Percentiles rank a stretch among this genome's conserved stretches.
Conservation (phyloP, 441 rosid species). For the Melianthus villosus region DNA sequence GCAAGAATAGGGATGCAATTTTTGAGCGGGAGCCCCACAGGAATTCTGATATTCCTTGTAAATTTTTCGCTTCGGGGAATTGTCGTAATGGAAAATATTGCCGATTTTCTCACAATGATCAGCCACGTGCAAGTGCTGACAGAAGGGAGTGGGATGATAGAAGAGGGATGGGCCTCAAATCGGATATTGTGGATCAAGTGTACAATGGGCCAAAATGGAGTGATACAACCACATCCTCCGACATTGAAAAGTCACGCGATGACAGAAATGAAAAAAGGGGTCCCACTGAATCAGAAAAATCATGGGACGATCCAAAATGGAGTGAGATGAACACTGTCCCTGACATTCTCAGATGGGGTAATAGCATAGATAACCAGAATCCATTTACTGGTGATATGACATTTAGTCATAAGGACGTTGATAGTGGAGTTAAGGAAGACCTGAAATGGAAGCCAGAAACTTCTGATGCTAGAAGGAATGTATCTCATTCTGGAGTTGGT, state of each 20-base stretch:
- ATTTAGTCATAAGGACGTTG: constrained; percentile 14
- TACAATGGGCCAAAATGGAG: constrained; percentile 12
- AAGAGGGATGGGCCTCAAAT: constrained; percentile 20
- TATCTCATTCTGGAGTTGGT: no score
- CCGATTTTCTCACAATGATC: constrained; percentile 52
- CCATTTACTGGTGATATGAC: constrained; percentile 12
- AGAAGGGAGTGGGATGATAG: constrained; percentile 29
- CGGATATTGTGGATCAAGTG: constrained; percentile 23
- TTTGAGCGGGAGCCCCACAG: constrained; percentile 30
- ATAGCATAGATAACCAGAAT: constrained; percentile 12
- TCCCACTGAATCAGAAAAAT: neutral
- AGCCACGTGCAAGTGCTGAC: constrained; percentile 32
- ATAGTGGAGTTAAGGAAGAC: constrained; percentile 15
- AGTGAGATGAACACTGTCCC: constrained; percentile 14
- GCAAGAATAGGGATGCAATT: constrained; percentile 30
- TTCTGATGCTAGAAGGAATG: no score
- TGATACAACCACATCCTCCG: neutral
- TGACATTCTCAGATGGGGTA: constrained; percentile 20
- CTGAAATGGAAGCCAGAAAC: constrained; percentile 16
- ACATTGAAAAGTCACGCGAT: constrained; percentile 3
- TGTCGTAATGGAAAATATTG: constrained; percentile 70
- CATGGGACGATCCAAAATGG: constrained; percentile 26
- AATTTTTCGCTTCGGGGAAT: constrained; percentile 49
- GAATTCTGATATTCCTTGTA: constrained; percentile 43
- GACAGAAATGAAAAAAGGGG: constrained; percentile 1